Evolutionary conservation across 805 yeast genomes (phyloP).

Genomic region (Metschnikowia kofuensis): DNA sequence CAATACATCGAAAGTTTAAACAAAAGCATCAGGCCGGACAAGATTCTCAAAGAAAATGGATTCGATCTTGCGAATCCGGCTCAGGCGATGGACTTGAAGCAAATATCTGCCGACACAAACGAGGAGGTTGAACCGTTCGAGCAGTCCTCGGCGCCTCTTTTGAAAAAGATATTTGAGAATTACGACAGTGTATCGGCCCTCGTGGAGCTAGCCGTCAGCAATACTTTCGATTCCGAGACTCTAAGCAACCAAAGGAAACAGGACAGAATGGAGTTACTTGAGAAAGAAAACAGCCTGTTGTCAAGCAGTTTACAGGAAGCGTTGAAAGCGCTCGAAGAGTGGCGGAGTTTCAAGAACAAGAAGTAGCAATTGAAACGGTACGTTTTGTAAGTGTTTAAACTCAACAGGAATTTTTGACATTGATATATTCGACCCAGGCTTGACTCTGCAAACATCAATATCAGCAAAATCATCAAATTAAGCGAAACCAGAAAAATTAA

Average conservation of each 20-base stretch:
- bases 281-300: slow-evolving; percentile 32
- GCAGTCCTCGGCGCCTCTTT: slow-evolving; percentile 30
- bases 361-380: background rate
- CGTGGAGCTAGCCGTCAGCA: slow-evolving; percentile 9
- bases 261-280: slow-evolving; percentile 21
- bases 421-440: too few relatives aligned
- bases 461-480: too few relatives aligned
- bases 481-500: too few relatives aligned
- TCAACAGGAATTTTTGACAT: too few relatives aligned
- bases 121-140: slow-evolving; percentile 39
- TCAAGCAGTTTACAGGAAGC: slow-evolving; percentile 40
- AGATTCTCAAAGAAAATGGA: background rate
- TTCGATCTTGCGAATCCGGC: slow-evolving; percentile 27
- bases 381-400: too few relatives aligned
- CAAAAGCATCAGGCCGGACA: slow-evolving; percentile 22
- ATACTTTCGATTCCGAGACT: slow-evolving; percentile 2
- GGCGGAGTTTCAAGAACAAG: slow-evolving; percentile 28
- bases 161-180: slow-evolving; percentile 32
- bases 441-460: too few relatives aligned
- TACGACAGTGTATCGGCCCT: slow-evolving; percentile 28
- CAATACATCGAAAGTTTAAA: slow-evolving; percentile 28
- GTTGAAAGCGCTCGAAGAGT: slow-evolving; percentile 35
- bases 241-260: slow-evolving; percentile 10
- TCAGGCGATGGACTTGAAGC: slow-evolving; percentile 26
- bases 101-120: slow-evolving; percentile 7